Evolutionary conservation across 2,329 filamentous ascomycete species (phyloP), one percentile per base, ranked within the genome.

Genomic region (Cladophialophora yegresii): DNA sequence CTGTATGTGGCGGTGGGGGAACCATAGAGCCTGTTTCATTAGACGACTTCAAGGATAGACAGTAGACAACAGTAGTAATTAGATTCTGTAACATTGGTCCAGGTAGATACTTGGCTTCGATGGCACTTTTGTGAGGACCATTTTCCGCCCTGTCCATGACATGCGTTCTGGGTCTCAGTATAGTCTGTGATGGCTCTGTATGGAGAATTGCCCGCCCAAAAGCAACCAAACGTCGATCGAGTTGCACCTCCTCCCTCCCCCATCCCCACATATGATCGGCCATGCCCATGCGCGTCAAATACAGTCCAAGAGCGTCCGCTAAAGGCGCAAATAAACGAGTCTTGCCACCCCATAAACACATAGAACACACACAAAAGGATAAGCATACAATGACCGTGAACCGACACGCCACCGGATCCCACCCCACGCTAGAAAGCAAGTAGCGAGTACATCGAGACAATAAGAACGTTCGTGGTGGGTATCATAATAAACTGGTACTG

Each of bases 401-500:
- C 58, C 58, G 36, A 54, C 23, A 30, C n/a, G n/a, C n/a, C n/a
- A n/a, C n/a, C n/a, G n/a, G n/a, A n/a, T n/a, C n/a, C n/a, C n/a
- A n/a, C 16, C 49, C 23, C 23, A 40, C 33, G 58, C 58, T 45
- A 54, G 51, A 16, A 62, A 49, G 40, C 20, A 26, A 47, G 20
- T 57, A 43, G 56, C 23, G 23, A 47, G 60, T 56, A 36, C 43
- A 57, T 43, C 36, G n/a, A 63, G n/a, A 63, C 40, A 47, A 61
- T 16, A 51, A 58, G 16, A 47, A 30, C 55, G 30, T 45, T 30
- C 32, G 45, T 57, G 51, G 16, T 3, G 65, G 65, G 65, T 64
- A 67, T 67, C 65, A 61, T 67, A 57, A 61, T 67, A 57, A 67
- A 45, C 40, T 64, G 62, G 55, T 62, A 49, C 28, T 28, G 28